Conservation (phyloP, 176 grass and related monocot species). For the Juncus inflexus region DNA sequence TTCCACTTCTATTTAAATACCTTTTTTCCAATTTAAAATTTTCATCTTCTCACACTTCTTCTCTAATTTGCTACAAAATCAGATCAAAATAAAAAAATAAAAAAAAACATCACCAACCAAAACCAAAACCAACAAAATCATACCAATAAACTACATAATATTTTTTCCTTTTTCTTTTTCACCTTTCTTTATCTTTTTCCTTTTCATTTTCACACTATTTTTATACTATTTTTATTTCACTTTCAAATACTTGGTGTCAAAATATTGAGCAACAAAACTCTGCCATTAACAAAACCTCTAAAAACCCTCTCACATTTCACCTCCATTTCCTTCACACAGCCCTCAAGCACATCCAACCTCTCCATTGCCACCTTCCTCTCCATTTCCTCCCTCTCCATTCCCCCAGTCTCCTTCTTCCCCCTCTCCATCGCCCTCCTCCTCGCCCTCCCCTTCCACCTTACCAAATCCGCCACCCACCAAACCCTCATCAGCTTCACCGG, state of each 20-base stretch:
- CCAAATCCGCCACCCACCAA: constrained; percentile 69
- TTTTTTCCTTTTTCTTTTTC: no score
- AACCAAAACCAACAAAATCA: no score
- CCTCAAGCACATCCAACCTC: constrained; percentile 44
- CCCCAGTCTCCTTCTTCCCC: constrained; percentile 17
- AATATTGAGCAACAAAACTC: constrained; percentile 85
- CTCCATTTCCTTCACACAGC: constrained; percentile 53
- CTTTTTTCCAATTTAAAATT: no score
- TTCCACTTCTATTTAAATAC: no score
- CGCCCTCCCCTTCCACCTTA: constrained; percentile 61
- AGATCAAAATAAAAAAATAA: no score
- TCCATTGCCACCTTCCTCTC: constrained; percentile 48
- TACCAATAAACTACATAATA: no score
- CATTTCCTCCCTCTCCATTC: constrained; percentile 37
- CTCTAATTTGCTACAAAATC: no score
- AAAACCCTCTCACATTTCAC: constrained; percentile 58
- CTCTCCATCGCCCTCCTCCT: constrained; percentile 46
- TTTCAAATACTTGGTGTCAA: constrained; percentile 51
- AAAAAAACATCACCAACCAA: no score
- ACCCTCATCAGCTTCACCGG: constrained; percentile 35
- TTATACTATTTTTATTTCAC: no score
- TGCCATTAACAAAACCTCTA: constrained; percentile 53
- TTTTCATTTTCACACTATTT: no score
- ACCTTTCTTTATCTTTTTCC: no score
- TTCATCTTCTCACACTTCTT: no score